phyloP scores from a whole-genome alignment of 345 rosid genomes.

The Gossypium turneri region DNA sequence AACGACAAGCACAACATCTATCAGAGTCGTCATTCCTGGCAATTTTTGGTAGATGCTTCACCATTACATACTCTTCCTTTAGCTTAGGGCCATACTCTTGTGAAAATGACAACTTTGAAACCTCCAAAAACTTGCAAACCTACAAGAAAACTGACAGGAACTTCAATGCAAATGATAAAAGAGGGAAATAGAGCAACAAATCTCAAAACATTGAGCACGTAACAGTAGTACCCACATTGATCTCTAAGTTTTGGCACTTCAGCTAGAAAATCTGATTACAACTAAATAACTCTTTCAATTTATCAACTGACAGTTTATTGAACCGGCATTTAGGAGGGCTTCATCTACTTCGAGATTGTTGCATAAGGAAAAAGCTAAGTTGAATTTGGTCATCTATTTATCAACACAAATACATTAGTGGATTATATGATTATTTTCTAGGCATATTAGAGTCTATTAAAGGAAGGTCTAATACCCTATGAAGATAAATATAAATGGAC shows the following conservation, averaged over 20 bases:
- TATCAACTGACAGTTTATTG: background rate
- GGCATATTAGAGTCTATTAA: background rate
- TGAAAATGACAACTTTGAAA: conserved; percentile 82
- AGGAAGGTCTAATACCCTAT: background rate
- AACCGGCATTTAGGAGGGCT: background rate
- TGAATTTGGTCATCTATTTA: background rate
- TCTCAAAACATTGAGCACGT: background rate
- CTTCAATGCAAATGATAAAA: conserved; percentile 13
- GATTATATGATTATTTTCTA: background rate
- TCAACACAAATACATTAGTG: background rate
- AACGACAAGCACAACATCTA: conserved; percentile 65
- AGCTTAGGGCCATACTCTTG: conserved; percentile 97
- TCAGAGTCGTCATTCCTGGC: conserved; percentile 50
- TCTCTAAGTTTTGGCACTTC: background rate
- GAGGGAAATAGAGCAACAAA: background rate
- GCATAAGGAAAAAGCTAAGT: conserved; percentile 1
- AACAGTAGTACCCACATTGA: background rate
- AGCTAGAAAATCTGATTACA: background rate
- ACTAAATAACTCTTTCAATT: background rate
- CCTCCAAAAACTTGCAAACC: conserved; percentile 99
- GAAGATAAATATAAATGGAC: background rate
- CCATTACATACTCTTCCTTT: conserved; percentile 93
- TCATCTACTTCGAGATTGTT: background rate
- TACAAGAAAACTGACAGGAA: conserved; percentile 34
- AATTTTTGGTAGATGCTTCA: conserved; percentile 76